Evolutionary conservation across 2,329 filamentous ascomycete genomes (phyloP).

Genomic region (Aspergillus fumigatiaffinis): DNA sequence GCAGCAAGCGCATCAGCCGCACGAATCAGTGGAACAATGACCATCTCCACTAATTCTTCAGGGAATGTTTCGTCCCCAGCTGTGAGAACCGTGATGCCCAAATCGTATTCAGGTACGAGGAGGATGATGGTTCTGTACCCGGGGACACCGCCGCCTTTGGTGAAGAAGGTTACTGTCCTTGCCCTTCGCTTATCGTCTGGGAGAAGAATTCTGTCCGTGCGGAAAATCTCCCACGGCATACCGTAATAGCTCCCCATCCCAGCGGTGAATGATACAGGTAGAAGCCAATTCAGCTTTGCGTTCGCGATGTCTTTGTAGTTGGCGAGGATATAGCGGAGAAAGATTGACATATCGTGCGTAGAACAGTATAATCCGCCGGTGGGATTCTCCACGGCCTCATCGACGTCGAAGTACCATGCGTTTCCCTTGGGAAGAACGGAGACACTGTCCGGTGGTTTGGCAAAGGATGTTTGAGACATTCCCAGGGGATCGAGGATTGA

Average conservation of each 20-base stretch:
- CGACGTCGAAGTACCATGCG: slow-evolving; percentile 23
- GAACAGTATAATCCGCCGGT: slow-evolving; percentile 44
- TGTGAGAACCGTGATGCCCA: slow-evolving; percentile 42
- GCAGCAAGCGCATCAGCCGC: slow-evolving; percentile 16
- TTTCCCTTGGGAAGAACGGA: slow-evolving; percentile 10
- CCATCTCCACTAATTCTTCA: slow-evolving; percentile 6
- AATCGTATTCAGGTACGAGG: slow-evolving; percentile 41
- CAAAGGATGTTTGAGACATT: slow-evolving; percentile 7
- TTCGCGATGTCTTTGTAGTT: slow-evolving; percentile 40
- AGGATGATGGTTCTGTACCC: slow-evolving; percentile 41
- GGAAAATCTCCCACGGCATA: slow-evolving; percentile 47
- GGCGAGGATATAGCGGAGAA: slow-evolving; percentile 40
- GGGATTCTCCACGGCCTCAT: background rate
- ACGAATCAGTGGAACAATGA: slow-evolving; percentile 14
- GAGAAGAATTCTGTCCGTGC: slow-evolving; percentile 36
- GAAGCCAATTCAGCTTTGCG: slow-evolving; percentile 42
- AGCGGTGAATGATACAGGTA: slow-evolving; percentile 35
- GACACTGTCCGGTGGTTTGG: background rate
- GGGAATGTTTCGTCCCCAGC: slow-evolving; percentile 14
- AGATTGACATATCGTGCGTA: slow-evolving; percentile 40
- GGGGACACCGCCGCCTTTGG: slow-evolving; percentile 43
- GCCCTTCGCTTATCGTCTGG: slow-evolving; percentile 19
- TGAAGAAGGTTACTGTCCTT: slow-evolving; percentile 39
- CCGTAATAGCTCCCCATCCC: slow-evolving; percentile 42
- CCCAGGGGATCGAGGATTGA: slow-evolving; percentile 16